These are phyloP conservation scores for Magnolia sinica DNA, from an alignment of 164 flowering plant genomes.

Conservation along the genomic window DNA sequence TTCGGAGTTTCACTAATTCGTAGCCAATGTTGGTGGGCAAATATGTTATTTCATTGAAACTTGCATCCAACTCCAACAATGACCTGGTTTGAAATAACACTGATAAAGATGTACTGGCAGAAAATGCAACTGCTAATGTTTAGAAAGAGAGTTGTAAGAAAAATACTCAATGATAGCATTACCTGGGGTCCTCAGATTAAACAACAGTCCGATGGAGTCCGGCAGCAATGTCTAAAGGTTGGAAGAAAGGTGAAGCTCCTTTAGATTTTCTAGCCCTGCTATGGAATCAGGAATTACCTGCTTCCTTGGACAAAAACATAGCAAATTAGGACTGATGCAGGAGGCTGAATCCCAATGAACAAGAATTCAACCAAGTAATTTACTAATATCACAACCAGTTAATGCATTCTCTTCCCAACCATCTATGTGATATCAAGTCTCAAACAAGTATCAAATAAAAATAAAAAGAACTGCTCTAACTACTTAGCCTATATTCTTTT, in stretches of 20 bases:
- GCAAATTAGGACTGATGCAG: background rate
- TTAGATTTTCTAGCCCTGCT: constrained; percentile 67
- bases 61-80: constrained; percentile 74
- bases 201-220: constrained; percentile 78
- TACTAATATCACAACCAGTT: too few species aligned
- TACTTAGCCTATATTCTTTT: too few species aligned
- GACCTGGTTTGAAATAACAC: constrained; percentile 40
- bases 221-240: constrained; percentile 74
- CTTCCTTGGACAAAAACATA: constrained; percentile 14
- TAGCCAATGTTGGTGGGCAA: constrained; percentile 86
- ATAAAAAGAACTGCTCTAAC: too few species aligned
- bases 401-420: background rate
- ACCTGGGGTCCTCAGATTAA: constrained; percentile 73
- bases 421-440: background rate
- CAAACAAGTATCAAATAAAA: too few species aligned
- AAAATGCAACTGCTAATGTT: background rate
- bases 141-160: background rate
- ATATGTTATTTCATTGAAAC: constrained; percentile 67
- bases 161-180: background rate
- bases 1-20: constrained; percentile 54
- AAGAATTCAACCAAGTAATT: background rate
- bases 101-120: background rate
- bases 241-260: constrained; percentile 68
- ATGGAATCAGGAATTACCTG: constrained; percentile 87
- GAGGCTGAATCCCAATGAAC: background rate